Evolutionary conservation across 2,329 filamentous ascomycete genomes (phyloP).

Genomic region (Fusarium sp.): DNA sequence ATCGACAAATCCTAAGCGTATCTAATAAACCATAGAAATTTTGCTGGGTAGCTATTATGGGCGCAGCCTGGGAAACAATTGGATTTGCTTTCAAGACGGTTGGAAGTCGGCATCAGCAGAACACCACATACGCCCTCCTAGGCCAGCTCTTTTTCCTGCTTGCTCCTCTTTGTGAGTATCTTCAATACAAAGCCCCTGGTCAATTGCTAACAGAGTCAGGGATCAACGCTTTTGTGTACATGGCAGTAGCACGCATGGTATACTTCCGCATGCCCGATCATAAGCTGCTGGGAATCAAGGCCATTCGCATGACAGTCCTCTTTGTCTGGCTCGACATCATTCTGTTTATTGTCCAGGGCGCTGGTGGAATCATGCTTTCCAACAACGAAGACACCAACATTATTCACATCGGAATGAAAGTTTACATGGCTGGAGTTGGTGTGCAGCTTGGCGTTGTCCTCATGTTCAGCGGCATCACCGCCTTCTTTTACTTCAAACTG

Average conservation of each 20-base stretch:
- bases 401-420: slow-evolving; percentile 50
- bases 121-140: slow-evolving; percentile 46
- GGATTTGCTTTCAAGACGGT: slow-evolving; percentile 53
- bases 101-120: slow-evolving; percentile 54
- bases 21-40: too few relatives aligned
- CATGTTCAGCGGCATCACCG: slow-evolving; percentile 52
- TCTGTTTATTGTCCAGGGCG: slow-evolving; percentile 59
- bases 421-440: slow-evolving; percentile 55
- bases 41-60: slow-evolving; percentile 56
- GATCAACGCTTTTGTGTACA: slow-evolving; percentile 59
- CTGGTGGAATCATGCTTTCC: slow-evolving; percentile 53
- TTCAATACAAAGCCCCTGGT: background rate
- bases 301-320: slow-evolving; percentile 54
- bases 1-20: too few relatives aligned
- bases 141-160: slow-evolving; percentile 55
- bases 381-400: slow-evolving; percentile 40
- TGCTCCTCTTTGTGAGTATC: slow-evolving; percentile 53
- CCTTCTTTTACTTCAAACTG: slow-evolving; percentile 50
- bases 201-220: slow-evolving; percentile 39
- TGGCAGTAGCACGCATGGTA: slow-evolving; percentile 56
- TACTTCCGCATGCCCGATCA: slow-evolving; percentile 54
- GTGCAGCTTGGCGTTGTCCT: slow-evolving; percentile 53
- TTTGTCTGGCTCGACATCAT: slow-evolving; percentile 62
- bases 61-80: slow-evolving; percentile 52
- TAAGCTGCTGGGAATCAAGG: slow-evolving; percentile 51